Conservation (phyloP, 192 early-diverging fungal genomes). For the Umbelopsis isabellina region DNA sequence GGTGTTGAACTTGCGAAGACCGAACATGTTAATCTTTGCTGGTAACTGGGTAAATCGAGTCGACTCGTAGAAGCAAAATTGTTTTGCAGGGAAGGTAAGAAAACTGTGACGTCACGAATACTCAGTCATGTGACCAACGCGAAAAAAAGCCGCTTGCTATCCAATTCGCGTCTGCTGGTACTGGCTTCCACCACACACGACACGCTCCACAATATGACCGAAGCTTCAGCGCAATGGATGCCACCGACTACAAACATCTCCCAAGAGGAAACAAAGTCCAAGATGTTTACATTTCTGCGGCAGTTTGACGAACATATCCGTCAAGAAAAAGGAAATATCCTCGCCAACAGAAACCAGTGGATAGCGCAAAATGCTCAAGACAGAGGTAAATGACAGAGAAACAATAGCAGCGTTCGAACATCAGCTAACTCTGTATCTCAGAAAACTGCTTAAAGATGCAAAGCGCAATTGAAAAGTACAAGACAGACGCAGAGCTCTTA, state of each 20-base stretch:
- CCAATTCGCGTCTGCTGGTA: background rate
- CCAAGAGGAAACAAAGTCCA: background rate
- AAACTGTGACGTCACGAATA: constrained; percentile 2
- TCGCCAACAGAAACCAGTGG: constrained; percentile 9
- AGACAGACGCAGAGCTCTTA: constrained; percentile 10
- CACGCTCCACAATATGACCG: background rate
- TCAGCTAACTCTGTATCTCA: background rate
- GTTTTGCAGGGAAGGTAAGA: constrained; percentile 15
- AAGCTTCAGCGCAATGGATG: constrained; percentile 7
- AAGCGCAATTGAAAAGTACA: constrained; percentile 10
- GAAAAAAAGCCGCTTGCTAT: background rate
- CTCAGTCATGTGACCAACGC: constrained; percentile 6
- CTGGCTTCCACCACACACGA: background rate
- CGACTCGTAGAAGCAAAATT: background rate
- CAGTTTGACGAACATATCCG: constrained; percentile 12
- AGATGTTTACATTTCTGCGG: constrained; percentile 15
- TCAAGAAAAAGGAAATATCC: constrained; percentile 7
- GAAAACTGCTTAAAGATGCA: constrained; percentile 14
- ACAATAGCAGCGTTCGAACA: too few species aligned
- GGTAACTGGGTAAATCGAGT: constrained; percentile 5
- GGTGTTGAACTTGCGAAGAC: constrained; percentile 59
- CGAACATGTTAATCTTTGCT: constrained; percentile 49
- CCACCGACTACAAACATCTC: constrained; percentile 12
- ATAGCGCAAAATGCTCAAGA: constrained; percentile 18
- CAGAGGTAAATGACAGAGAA: background rate